Base-by-base conservation (phyloP, 192 early-diverging fungal genomes). In the Diversispora epigaea region DNA sequence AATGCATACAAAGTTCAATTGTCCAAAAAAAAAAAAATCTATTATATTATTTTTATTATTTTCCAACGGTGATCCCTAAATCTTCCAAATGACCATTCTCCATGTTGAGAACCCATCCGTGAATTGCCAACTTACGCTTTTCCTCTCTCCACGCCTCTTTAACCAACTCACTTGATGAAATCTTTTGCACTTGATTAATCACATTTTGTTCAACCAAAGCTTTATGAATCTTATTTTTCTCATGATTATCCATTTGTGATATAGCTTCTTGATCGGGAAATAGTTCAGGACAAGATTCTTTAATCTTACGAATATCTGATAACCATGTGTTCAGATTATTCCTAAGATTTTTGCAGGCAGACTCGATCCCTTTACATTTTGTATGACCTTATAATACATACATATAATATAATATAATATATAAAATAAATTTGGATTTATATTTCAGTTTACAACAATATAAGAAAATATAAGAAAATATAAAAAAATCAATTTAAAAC, bases 61-160 rank as follows among this genome's bases (percentile, higher is more conserved):
- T 69, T 39, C 46, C 21, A 15, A 22, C 32, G 4, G 47, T 69
- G 4, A 69, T 22, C 9, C 39, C 14, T 47, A 71, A 14, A 56
- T 71, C 69, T 71, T 71, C 69, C 56, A 71, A 71, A 40, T 46
- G 14, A 4, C 69, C 69, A 19, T 54, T 71, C 44, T 54, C 8
- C n/a, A 71, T 21, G 44, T 71, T 39, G n/a, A 56, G 56, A 8
- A 71, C 19, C 69, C 49, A 71, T 43, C 69, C 69, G 43, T 71
- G 69, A 71, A 71, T 40, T 7, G 17, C 17, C 8, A 71, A 56
- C 44, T 56, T 71, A 41, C 44, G 50, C 22, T 39, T 41, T 39
- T 52, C 43, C 25, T 47, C 68, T 44, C n/a, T 64, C 68, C 68
- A 69, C 10, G 69, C 69, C 12, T 56, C 49, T 71, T 71, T 54